Conservation (phyloP, 257 asterid species). For the Craterostigma plantagineum region DNA sequence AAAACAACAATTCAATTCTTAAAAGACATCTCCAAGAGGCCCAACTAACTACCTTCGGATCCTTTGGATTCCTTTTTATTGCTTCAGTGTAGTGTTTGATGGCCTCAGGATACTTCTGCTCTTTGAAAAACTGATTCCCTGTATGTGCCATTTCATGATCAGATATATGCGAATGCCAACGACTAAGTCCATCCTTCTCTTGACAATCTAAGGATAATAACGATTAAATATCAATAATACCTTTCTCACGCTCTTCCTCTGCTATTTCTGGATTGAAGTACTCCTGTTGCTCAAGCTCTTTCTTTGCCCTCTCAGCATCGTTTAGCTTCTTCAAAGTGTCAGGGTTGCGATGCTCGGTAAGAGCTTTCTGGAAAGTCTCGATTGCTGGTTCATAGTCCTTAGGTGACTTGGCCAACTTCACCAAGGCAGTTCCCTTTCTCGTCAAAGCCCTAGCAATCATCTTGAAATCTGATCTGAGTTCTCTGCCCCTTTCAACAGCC, state of each 20-base stretch:
- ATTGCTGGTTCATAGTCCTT: slow-evolving; percentile 74
- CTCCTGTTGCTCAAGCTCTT: slow-evolving; percentile 78
- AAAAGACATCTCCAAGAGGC: too few species aligned
- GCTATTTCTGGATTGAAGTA: slow-evolving; percentile 72
- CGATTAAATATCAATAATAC: slow-evolving; percentile 11
- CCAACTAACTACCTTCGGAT: slow-evolving; percentile 71
- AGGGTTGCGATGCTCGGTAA: slow-evolving; percentile 89
- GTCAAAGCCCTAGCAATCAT: slow-evolving; percentile 90
- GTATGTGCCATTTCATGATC: neutral
- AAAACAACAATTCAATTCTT: too few species aligned
- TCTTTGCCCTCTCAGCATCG: slow-evolving; percentile 90
- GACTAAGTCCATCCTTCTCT: neutral
- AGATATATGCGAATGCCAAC: neutral
- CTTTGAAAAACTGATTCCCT: slow-evolving; percentile 79
- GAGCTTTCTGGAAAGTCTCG: slow-evolving; percentile 79
- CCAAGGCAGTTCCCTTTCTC: slow-evolving; percentile 80
- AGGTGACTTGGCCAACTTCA: slow-evolving; percentile 59
- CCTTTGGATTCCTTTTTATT: slow-evolving; percentile 64
- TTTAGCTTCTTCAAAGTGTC: slow-evolving; percentile 80
- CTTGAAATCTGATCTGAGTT: slow-evolving; percentile 71
- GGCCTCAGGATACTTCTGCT: slow-evolving; percentile 86
- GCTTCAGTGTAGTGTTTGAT: slow-evolving; percentile 71
- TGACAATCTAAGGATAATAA: too few species aligned
- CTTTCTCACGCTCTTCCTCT: slow-evolving; percentile 97
- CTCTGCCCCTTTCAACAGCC: slow-evolving; percentile 94